Evolutionary conservation across 1,139 yeast genomes (phyloP).

Genomic region (Blastobotrys apis): DNA sequence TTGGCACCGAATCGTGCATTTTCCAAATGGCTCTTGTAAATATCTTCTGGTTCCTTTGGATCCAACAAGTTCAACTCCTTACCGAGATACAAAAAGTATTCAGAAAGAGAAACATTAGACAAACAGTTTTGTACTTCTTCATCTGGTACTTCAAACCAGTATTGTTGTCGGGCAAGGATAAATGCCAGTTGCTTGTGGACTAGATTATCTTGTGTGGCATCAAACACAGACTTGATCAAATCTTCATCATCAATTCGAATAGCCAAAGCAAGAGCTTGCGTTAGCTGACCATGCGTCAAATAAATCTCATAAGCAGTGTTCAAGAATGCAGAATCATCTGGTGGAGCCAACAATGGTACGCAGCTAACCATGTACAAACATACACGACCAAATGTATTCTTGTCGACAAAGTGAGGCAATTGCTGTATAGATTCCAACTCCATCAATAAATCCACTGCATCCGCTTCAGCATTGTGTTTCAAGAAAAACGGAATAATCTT

Average conservation of each 20-base stretch:
- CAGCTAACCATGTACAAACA: conserved; percentile 94
- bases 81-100: conserved; percentile 72
- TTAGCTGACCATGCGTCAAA: conserved; percentile 68
- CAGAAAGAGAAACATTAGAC: conserved; percentile 73
- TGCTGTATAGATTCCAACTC: conserved; percentile 86
- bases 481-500: conserved; percentile 86
- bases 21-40: conserved; percentile 87
- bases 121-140: conserved; percentile 82
- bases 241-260: conserved; percentile 81
- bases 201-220: conserved; percentile 62
- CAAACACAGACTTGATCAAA: conserved; percentile 73
- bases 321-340: conserved; percentile 82
- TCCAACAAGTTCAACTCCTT: conserved; percentile 84
- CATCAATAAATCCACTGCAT: conserved; percentile 87
- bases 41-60: conserved; percentile 93
- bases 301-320: conserved; percentile 90
- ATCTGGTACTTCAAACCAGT: conserved; percentile 65
- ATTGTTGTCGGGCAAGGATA: conserved; percentile 82
- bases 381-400: conserved; percentile 78
- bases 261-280: conserved; percentile 89
- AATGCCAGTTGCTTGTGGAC: conserved; percentile 89
- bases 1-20: conserved; percentile 57
- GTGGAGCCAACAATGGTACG: conserved; percentile 92
- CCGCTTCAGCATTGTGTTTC: conserved; percentile 96
- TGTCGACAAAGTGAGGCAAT: conserved; percentile 79